phyloP scores from a whole-genome alignment of 768 basidiomycete genomes.

The Cystobasidium ongulense region DNA sequence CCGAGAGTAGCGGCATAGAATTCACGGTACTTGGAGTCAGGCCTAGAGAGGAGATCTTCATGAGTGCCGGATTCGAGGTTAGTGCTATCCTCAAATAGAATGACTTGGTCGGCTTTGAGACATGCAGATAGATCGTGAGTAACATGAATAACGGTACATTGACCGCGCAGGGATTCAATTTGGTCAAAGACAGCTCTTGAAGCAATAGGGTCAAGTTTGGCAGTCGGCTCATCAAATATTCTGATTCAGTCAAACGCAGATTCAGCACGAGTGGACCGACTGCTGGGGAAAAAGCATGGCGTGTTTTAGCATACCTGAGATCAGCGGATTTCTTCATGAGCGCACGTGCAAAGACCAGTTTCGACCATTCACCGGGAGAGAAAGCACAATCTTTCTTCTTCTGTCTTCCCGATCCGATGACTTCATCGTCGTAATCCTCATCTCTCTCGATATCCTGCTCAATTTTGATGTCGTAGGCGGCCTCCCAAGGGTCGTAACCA shows the following conservation, averaged over 20 bases:
- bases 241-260: not conserved
- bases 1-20: conserved; percentile 7
- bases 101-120: conserved; percentile 27
- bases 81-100: conserved; percentile 17
- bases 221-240: conserved; percentile 29
- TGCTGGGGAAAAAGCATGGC: not conserved
- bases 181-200: conserved; percentile 15
- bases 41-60: conserved; percentile 4
- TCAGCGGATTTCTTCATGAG: conserved; percentile 28
- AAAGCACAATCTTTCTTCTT: conserved; percentile 26
- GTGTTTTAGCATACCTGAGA: conserved; percentile 10
- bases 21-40: conserved; percentile 22
- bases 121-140: conserved; percentile 16
- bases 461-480: not conserved
- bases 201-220: conserved; percentile 26
- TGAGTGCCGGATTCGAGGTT: conserved; percentile 26
- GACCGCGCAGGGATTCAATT: conserved; percentile 14
- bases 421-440: conserved; percentile 25
- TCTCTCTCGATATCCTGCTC: not conserved
- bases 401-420: conserved; percentile 5
- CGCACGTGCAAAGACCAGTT: conserved; percentile 2
- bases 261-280: not conserved
- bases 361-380: conserved; percentile 22
- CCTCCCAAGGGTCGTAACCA: conserved; percentile 21
- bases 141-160: conserved; percentile 11